Percentiles rank a stretch among this genome's conserved stretches.
Conservation (phyloP, 129 eudicot genomes). For the Scalesia atractyloides region DNA sequence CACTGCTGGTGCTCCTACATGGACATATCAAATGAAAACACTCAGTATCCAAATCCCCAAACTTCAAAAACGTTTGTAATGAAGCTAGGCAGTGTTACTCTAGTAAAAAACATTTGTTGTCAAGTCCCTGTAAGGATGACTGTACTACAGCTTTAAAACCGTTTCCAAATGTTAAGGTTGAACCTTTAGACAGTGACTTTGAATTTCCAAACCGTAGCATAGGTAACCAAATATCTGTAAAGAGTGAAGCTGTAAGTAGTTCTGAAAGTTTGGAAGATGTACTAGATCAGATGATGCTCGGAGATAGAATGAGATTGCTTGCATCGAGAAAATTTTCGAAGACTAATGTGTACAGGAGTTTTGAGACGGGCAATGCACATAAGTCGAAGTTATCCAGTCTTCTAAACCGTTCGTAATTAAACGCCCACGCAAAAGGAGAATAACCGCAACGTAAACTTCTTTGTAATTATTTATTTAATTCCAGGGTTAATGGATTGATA, state of each 20-base stretch:
- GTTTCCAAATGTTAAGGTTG: conserved; percentile 49
- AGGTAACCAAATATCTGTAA: conserved; percentile 31
- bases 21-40: conserved; percentile 18
- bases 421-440: conserved; percentile 67
- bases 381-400: conserved; percentile 38
- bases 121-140: conserved; percentile 23
- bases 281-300: conserved; percentile 71
- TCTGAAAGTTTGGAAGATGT: conserved; percentile 49
- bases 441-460: conserved; percentile 77
- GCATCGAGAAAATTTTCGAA: conserved; percentile 39
- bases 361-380: conserved; percentile 36
- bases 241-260: conserved; percentile 41
- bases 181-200: conserved; percentile 44
- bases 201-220: conserved; percentile 20
- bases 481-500: background rate
- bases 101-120: conserved; percentile 19
- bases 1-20: conserved; percentile 16
- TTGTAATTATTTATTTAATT: background rate
- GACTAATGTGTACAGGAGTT: conserved; percentile 14
- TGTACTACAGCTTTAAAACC: conserved; percentile 23
- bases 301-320: conserved; percentile 62
- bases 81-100: conserved; percentile 21
- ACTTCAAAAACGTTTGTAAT: conserved; percentile 26
- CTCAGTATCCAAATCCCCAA: conserved; percentile 18
- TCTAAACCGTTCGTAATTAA: conserved; percentile 44